Evolutionary conservation across 2,329 filamentous ascomycete genomes (phyloP), one percentile per base, ranked within the genome.

Genomic region (Curvularia lunata): DNA sequence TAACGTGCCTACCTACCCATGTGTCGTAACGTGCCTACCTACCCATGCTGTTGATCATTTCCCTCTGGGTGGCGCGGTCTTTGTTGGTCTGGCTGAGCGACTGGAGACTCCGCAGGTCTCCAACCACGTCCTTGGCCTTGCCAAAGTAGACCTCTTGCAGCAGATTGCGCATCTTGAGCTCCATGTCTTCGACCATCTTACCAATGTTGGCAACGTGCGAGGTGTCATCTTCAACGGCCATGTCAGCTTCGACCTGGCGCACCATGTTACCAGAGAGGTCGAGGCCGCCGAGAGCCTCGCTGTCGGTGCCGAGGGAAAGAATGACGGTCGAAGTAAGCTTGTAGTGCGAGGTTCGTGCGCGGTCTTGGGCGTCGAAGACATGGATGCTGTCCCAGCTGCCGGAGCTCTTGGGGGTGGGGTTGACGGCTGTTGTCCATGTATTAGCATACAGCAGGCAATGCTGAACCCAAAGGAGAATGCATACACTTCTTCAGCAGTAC

Each of bases 131-230:
- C 85, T 96, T 97, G 54, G 95, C 94, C 84, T 99, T 99, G 75
- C 95, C 95, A 80, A 99, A 99, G 81, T 99, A 99, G 48, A 99
- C 95, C 80, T 99, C 95, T 83, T 99, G 94, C 76, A 99, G 82
- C 78, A 98, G 79, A 79, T 99, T 99, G 65, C 95, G 87, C 95
- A 99, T 98, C 85, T 97, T 97, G 76, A 97, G 87, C 82, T 99
- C 95, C 95, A 99, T 98, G 78, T 99, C 95, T 83, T 99, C 95
- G 51, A 99, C 93, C 74, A 99, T 84, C 66, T 75, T 79, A 54
- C 95, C 95, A 59, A 98, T 91, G 79, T 99, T 99, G 69, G 91
- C 91, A 69, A 99, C 95, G 82, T 99, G 95, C 77, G 90, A 92
- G 67, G 90, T 89, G 78, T 98, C 94, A 71, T 89, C 90, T 68